Base-by-base conservation (phyloP, 768 basidiomycete genomes). In the Amanita exitialis region DNA sequence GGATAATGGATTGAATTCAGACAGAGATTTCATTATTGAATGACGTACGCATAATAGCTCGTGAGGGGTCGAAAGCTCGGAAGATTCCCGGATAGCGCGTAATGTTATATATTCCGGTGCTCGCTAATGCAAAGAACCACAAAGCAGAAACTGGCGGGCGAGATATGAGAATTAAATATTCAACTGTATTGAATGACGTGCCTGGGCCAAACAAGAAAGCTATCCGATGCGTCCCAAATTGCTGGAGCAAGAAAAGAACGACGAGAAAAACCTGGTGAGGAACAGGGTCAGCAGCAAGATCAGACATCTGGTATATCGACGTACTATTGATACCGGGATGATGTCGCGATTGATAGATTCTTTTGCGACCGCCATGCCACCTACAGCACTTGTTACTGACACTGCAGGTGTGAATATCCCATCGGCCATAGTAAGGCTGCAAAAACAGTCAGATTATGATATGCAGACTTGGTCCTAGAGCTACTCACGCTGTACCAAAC, bases 401-500 rank as follows among this genome's bases (percentile, higher is more conserved):
- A 86, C 82, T 4, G 83, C 82, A 3, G 82, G 80, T 0, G 82
- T 84, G 32, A 86, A 72, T 18, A 83, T 66, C 30, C 84, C 83
- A 54, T 86, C 83, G 0, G 82, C 77, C 67, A 86, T 73, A 0
- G 82, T 83, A 38, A 85, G 65, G 12, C 77, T 74, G 8, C 12
- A n/a, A 38, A 18, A 36, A 42, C 2, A 23, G 25, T 46, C 12
- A 47, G 30, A 23, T 16, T 25, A 58, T 38, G 16, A 10, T 6
- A 27, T 18, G 2, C 18, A n/a, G 4, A 21, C 18, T 16, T 12
- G 28, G 18, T 16, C 21, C 10, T 8, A 1, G 34, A 16, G 44
- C 23, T 32, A 57, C 69, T 44, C 58, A 72, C 65, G 72, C 59
- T 21, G 82, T 83, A 28, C 80, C 83, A 52, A 86, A 76, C 8